phyloP scores from a whole-genome alignment of 768 basidiomycete genomes.

The Trichaptum fuscoviolaceum region DNA sequence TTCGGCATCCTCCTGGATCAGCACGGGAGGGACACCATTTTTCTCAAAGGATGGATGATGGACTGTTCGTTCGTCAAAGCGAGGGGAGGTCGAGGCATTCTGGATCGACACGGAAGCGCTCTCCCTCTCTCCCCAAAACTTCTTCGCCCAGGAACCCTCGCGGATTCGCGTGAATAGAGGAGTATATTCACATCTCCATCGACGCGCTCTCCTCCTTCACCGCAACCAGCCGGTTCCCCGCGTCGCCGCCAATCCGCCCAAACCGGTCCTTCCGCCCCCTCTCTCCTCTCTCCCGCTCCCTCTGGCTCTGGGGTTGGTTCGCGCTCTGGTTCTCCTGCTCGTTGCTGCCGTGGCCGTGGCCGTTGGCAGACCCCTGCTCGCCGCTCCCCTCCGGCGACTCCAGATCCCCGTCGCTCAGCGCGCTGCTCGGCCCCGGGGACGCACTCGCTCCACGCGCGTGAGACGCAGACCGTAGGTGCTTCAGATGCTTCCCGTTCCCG shows the following conservation, averaged over 20 bases:
- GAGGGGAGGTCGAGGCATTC: not conserved
- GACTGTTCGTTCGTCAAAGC: not conserved
- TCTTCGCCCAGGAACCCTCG: not conserved
- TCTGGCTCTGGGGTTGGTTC: slow-evolving; percentile 5
- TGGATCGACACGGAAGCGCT: not conserved
- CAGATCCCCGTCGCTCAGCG: slow-evolving; percentile 15
- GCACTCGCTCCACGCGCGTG: not conserved
- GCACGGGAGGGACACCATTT: not conserved
- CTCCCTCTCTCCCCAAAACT: no score
- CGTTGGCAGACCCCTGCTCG: not conserved
- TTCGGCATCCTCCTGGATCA: not conserved
- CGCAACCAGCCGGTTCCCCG: slow-evolving; percentile 17
- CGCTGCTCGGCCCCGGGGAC: slow-evolving; percentile 5
- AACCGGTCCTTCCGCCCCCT: slow-evolving; percentile 21
- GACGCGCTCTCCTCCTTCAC: slow-evolving; percentile 6
- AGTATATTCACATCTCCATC: slow-evolving; percentile 1
- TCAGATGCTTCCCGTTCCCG: slow-evolving; percentile 7
- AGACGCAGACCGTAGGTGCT: not conserved
- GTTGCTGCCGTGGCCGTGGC: slow-evolving; percentile 16
- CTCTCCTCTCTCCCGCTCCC: slow-evolving; percentile 15
- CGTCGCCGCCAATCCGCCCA: slow-evolving; percentile 18
- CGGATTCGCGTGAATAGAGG: not conserved
- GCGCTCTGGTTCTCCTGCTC: slow-evolving; percentile 13
- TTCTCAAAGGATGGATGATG: no score
- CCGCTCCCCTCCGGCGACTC: slow-evolving; percentile 13